Percentiles rank a stretch among this genome's conserved stretches.
These are phyloP conservation scores for Leishmania tropica DNA, from an alignment of 208 protist species.

Conservation along the genomic window DNA sequence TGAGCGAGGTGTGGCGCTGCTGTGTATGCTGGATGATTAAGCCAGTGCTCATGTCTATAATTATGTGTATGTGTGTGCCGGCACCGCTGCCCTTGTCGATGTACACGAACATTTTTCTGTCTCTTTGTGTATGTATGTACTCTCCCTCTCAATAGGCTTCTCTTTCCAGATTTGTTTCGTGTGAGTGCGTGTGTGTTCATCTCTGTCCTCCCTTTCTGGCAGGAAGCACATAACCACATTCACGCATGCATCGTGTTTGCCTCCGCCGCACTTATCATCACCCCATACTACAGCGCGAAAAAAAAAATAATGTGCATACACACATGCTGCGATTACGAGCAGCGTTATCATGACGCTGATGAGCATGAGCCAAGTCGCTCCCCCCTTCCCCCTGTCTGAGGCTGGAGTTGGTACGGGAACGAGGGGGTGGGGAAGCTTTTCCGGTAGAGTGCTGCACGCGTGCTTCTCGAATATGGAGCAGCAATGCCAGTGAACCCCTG, in stretches of 20 bases:
- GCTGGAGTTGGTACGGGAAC: background rate
- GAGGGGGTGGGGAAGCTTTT: background rate
- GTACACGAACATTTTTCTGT: background rate
- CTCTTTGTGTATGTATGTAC: background rate
- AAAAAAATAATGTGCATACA: background rate
- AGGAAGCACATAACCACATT: background rate
- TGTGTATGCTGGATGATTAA: constrained; percentile 94
- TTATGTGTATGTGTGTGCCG: background rate
- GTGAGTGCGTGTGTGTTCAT: background rate
- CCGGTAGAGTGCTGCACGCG: background rate
- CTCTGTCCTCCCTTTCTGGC: background rate
- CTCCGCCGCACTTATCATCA: background rate
- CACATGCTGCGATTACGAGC: background rate
- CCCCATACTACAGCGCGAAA: background rate
- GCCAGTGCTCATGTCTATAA: background rate
- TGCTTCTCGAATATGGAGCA: background rate
- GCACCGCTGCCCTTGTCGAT: background rate
- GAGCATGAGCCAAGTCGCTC: background rate
- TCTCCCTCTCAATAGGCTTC: background rate
- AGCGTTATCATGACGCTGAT: background rate
- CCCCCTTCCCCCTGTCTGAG: background rate
- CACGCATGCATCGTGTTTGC: background rate
- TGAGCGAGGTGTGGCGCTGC: constrained; percentile 88
- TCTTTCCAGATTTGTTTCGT: background rate
- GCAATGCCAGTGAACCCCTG: background rate